A percentile compares a stretch with the other conserved stretches of the same genome.
Evolutionary conservation across 2,329 filamentous ascomycete species (phyloP).

Genomic region (Neurospora sp.): DNA sequence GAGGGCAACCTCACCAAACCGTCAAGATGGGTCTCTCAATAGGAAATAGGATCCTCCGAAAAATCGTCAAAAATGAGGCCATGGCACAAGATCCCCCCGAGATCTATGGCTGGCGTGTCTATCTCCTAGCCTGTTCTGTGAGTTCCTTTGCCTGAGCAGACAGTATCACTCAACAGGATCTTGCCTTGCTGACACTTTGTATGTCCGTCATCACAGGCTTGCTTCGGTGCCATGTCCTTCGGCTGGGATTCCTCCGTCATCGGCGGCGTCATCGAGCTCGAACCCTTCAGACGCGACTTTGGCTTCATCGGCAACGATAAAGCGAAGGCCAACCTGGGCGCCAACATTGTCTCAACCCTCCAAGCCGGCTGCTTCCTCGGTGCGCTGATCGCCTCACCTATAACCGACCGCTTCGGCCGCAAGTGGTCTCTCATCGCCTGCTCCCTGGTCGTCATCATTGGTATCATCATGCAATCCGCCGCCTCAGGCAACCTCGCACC

Average conservation of each 20-base stretch:
- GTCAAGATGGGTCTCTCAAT: slow-evolving; percentile 14
- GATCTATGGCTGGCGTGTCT: slow-evolving; percentile 63
- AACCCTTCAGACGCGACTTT: slow-evolving; percentile 43
- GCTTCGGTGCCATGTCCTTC: slow-evolving; percentile 46
- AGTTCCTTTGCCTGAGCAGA: slow-evolving; percentile 10
- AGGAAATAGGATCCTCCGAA: slow-evolving; percentile 23
- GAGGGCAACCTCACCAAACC: background rate
- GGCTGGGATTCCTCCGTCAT: slow-evolving; percentile 56
- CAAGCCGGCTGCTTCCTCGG: slow-evolving; percentile 33
- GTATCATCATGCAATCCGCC: slow-evolving; percentile 51
- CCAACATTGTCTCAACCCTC: slow-evolving; percentile 55
- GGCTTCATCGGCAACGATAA: slow-evolving; percentile 31
- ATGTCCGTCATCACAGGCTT: slow-evolving; percentile 19
- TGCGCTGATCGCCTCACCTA: slow-evolving; percentile 35
- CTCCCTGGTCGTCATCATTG: slow-evolving; percentile 45
- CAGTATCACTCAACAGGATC: background rate
- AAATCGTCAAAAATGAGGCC: slow-evolving; percentile 47
- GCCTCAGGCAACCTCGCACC: slow-evolving; percentile 45
- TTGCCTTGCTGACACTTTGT: slow-evolving; percentile 1
- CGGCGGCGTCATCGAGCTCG: slow-evolving; percentile 53
- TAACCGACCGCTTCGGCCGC: slow-evolving; percentile 45
- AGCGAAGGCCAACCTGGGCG: slow-evolving; percentile 43
- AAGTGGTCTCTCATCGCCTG: slow-evolving; percentile 42
- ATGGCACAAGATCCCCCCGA: slow-evolving; percentile 57
- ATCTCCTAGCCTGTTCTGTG: slow-evolving; percentile 50